These are phyloP conservation scores for Saururus chinensis DNA, from an alignment of 164 flowering plant species.

Conservation along the genomic window DNA sequence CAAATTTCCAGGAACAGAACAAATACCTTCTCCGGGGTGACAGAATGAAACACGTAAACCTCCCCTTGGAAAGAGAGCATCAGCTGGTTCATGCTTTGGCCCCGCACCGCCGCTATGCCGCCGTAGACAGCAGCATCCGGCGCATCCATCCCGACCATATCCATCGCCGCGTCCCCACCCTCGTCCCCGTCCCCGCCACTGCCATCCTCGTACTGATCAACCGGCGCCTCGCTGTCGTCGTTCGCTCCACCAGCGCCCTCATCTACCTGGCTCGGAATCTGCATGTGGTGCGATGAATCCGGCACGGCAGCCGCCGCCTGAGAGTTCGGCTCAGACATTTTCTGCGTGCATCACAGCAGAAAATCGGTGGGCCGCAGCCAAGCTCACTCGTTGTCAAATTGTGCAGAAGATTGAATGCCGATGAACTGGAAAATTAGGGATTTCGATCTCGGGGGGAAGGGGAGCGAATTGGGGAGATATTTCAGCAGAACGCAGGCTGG, in stretches of 20 bases:
- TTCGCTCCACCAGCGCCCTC: background rate
- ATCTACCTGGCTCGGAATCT: constrained; percentile 7
- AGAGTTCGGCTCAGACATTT: constrained; percentile 2
- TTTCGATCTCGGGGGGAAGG: too few species aligned
- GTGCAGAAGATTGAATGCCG: too few species aligned
- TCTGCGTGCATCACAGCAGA: background rate
- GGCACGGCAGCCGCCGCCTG: constrained; percentile 3
- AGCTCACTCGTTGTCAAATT: background rate
- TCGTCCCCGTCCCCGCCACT: background rate
- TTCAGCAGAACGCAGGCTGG: too few species aligned
- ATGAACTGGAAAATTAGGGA: too few species aligned
- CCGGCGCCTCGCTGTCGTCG: background rate
- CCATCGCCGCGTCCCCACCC: constrained; percentile 5
- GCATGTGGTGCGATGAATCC: constrained; percentile 1
- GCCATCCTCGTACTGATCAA: background rate
- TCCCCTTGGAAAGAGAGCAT: constrained; percentile 24
- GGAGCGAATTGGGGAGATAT: too few species aligned
- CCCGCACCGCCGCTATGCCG: constrained; percentile 4
- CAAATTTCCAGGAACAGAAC: background rate
- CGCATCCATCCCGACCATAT: constrained; percentile 7
- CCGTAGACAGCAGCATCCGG: constrained; percentile 9
- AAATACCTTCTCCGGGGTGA: constrained; percentile 20
- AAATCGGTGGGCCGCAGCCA: background rate
- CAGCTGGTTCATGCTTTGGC: constrained; percentile 16
- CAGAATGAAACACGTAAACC: constrained; percentile 21